Evolutionary conservation across 768 basidiomycete genomes (phyloP), one percentile per base, ranked within the genome.

Genomic region (Nidula microcarpa): DNA sequence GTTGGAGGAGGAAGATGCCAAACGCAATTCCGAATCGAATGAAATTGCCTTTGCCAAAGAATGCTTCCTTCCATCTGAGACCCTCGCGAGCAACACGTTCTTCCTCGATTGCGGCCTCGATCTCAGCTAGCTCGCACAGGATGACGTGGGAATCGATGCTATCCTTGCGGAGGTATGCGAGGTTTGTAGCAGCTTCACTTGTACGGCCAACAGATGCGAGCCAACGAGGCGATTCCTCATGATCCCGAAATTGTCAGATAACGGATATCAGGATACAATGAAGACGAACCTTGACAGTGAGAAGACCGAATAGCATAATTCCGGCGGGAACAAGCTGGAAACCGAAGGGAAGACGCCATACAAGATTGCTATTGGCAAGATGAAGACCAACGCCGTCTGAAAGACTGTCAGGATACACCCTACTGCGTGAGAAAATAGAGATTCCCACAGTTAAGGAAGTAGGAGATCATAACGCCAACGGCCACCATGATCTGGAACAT

Each of bases 401-500:
- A n/a, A n/a, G n/a, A n/a, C n/a, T n/a, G n/a, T n/a, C n/a, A n/a
- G n/a, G n/a, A n/a, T n/a, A n/a, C n/a, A n/a, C n/a, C n/a, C n/a
- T n/a, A n/a, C n/a, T n/a, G n/a, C n/a, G n/a, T n/a, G n/a, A n/a
- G n/a, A n/a, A n/a, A 5, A 17, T 39, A 47, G 14, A 53, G 16
- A 33, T 33, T 17, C 86, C 48, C 53, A 89, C 87, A 79, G 61
- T 91, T 89, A 59, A 90, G 76, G 65, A 89, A 91, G 67, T 91
- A 91, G 0, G 86, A 89, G 53, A 94, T 74, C 84, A 92, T 91
- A 55, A 91, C 91, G 50, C 91, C 92, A 48, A 82, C 74, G 18
- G 90, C 88, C 17, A 81, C 91, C 81, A 91, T 86, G 66, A 94
- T 83, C 66, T 94, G 92, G 78, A 93, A 93, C 33, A 89, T 62